Evolutionary conservation across 129 eudicot species (phyloP).

Genomic region (Gnaphalium uliginosum): DNA sequence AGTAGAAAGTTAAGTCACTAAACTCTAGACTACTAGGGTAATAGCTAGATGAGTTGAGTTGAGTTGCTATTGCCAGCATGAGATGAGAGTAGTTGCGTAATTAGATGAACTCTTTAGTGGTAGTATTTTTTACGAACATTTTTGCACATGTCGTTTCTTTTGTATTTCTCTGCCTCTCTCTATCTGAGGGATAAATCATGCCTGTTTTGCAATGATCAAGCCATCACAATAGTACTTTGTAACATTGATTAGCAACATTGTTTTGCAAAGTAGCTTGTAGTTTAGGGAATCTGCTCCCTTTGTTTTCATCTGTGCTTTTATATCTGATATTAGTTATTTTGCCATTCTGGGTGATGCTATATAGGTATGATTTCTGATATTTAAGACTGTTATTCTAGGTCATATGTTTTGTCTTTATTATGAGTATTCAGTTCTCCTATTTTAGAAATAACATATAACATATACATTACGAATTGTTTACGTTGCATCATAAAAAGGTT

Average conservation of each 20-base stretch:
- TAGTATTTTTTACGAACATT: background rate
- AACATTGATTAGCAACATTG: background rate
- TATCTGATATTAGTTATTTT: background rate
- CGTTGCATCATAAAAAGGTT: background rate
- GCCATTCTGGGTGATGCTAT: background rate
- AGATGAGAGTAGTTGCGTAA: background rate
- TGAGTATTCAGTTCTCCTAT: background rate
- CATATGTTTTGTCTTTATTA: background rate
- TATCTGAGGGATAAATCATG: background rate
- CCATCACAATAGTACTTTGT: background rate
- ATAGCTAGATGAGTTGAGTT: background rate
- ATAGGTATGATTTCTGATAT: background rate
- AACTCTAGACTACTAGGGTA: background rate
- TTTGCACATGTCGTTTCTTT: background rate
- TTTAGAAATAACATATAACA: background rate
- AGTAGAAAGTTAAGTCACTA: background rate
- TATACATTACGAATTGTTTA: background rate
- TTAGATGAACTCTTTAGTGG: background rate
- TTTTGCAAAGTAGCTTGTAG: background rate
- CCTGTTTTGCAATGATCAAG: background rate
- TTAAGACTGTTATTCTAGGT: background rate
- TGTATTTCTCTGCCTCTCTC: background rate
- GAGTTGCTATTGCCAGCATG: background rate
- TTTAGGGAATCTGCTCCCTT: background rate
- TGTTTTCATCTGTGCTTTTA: background rate